Evolutionary conservation across 2,329 filamentous ascomycete species (phyloP), one percentile per base, ranked within the genome.

Genomic region (Keithomyces neogunnii): DNA sequence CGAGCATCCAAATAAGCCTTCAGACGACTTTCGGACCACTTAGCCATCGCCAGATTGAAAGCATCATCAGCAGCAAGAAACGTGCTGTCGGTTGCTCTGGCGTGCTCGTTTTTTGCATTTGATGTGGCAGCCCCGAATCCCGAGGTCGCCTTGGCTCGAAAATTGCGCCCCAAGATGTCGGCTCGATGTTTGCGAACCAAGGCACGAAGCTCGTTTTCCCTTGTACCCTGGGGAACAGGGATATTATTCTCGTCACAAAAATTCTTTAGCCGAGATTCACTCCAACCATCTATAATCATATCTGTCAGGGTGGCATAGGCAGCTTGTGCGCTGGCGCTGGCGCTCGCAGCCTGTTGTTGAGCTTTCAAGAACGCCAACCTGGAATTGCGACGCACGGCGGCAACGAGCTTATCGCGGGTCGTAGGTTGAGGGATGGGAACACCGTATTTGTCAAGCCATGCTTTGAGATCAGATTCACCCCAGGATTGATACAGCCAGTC

Each of bases 401-500:
- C 89, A 65, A 99, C 85, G 48, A 97, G 77, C 69, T 89, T 89
- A 71, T 97, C 91, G 54, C 93, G 89, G 54, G 76, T 84, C 47
- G 82, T 82, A 32, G 89, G 87, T 67, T 97, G 92, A 54, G 93
- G 92, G 50, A 81, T 88, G 10, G 89, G 85, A 69, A 92, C 84
- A 48, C 93, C 93, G 59, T 89, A 83, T 59, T 86, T 85, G 62
- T 97, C 93, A 45, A 96, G 85, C 86, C 88, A 99, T 58, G 88
- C 80, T 76, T 97, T 97, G 56, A 96, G 73, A 47, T 96, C 92
- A 57, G 91, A 96, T 57, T 96, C 88, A 49, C 88, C 85, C 93
- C 93, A 99, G 6, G 85, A 77, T 54, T 84, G 79, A 66, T 96
- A 99, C 43, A 97, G 74, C 93, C 93, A 97, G 72, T 96, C 83